A percentile compares a stretch with the other conserved stretches of the same genome.
Evolutionary conservation across 164 flowering plant genomes (phyloP).

Genomic region (Pachysandra terminalis): DNA sequence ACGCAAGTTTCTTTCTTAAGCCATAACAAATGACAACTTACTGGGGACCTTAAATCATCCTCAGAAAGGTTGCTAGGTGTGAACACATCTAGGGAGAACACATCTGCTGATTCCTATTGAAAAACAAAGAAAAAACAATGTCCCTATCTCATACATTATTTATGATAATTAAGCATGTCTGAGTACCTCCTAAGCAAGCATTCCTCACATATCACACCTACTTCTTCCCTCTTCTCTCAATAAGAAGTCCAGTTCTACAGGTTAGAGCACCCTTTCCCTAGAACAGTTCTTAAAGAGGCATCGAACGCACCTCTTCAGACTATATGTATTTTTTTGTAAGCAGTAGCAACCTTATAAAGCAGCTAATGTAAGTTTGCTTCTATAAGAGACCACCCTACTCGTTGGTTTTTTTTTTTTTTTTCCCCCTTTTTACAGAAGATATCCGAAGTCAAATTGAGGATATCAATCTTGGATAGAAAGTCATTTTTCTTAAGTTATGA

Average conservation of each 20-base stretch:
- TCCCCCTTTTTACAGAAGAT: constrained; percentile 6
- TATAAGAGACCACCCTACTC: constrained; percentile 11
- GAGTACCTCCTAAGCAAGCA: constrained; percentile 20
- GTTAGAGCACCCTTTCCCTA: constrained; percentile 25
- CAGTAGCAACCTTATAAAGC: constrained; percentile 16
- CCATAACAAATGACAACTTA: no score
- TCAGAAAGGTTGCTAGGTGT: no score
- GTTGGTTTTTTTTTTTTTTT: constrained; percentile 6
- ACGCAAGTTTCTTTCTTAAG: no score
- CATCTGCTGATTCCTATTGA: constrained; percentile 6
- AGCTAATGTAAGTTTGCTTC: constrained; percentile 12
- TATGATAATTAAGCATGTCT: constrained; percentile 28
- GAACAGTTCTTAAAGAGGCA: constrained; percentile 9
- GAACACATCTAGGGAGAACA: no score
- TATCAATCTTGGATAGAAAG: neutral
- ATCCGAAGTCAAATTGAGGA: constrained; percentile 11
- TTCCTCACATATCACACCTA: constrained; percentile 17
- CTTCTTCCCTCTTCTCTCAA: constrained; percentile 25
- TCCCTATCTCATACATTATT: constrained; percentile 24
- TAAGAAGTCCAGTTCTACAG: constrained; percentile 41
- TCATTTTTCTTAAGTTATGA: constrained; percentile 22
- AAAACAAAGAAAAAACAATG: constrained; percentile 7
- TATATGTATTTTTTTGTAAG: constrained; percentile 12
- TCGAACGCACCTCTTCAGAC: no score
- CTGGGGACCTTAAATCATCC: no score